Percentiles rank a stretch among this genome's conserved stretches.
Evolutionary conservation across 2,329 filamentous ascomycete species (phyloP).

Genomic region (Trichoderma brevicompactum): DNA sequence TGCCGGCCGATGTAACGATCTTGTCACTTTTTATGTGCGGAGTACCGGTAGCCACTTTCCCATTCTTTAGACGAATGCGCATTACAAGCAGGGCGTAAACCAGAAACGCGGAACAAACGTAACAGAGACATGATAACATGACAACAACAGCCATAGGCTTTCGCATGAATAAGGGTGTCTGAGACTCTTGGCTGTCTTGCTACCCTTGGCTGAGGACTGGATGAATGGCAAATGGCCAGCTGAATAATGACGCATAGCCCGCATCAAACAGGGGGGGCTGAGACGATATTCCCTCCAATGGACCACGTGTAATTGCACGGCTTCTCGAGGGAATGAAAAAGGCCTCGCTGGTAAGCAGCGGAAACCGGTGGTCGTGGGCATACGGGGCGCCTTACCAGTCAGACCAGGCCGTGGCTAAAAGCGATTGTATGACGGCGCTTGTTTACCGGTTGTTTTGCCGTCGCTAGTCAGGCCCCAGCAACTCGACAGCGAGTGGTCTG

Average conservation of each 20-base stretch:
- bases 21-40: background rate
- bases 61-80: background rate
- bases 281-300: conserved; percentile 9
- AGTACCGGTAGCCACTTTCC: background rate
- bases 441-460: conserved; percentile 23
- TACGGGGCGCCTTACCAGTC: background rate
- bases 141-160: background rate
- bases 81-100: conserved; percentile 5
- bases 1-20: background rate
- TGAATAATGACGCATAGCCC: conserved; percentile 19
- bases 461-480: conserved; percentile 16
- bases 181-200: conserved; percentile 16
- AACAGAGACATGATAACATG: background rate
- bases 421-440: conserved; percentile 2
- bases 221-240: background rate
- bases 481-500: conserved; percentile 12
- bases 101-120: background rate
- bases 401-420: conserved; percentile 20
- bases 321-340: background rate
- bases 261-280: background rate
- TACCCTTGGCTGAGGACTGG: conserved; percentile 1
- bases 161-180: conserved; percentile 16
- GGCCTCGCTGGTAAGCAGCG: conserved; percentile 5
- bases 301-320: conserved; percentile 4
- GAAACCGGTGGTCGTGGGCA: conserved; percentile 6